Evolutionary conservation across 768 basidiomycete genomes (phyloP).

Genomic region (Hypsizygus marmoreus): DNA sequence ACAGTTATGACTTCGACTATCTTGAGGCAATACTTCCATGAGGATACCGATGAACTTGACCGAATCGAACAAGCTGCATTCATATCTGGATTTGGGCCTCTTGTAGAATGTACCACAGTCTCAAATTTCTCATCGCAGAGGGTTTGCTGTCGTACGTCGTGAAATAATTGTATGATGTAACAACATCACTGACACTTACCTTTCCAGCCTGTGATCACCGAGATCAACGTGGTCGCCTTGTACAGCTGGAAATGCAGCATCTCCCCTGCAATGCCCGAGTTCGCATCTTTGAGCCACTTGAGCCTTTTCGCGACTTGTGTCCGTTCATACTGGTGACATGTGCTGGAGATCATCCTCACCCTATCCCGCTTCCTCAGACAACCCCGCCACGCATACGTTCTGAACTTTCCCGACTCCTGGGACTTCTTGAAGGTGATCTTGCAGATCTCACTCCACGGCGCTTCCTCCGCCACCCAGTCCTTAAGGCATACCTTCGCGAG

Average conservation of each 20-base stretch:
- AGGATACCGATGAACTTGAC: too few species aligned
- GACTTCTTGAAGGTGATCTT: slow-evolving; percentile 12
- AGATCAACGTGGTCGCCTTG: slow-evolving; percentile 1
- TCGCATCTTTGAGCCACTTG: slow-evolving; percentile 15
- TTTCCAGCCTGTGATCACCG: slow-evolving; percentile 20
- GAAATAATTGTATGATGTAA: neutral
- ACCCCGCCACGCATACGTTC: slow-evolving; percentile 17
- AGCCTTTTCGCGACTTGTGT: slow-evolving; percentile 9
- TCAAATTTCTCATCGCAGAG: slow-evolving; percentile 14
- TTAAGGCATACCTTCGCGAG: slow-evolving; percentile 12
- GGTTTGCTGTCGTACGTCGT: slow-evolving; percentile 19
- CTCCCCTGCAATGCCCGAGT: slow-evolving; percentile 12
- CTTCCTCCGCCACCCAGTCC: slow-evolving; percentile 22
- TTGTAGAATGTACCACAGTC: too few species aligned
- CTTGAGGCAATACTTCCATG: too few species aligned
- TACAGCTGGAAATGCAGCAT: slow-evolving; percentile 11
- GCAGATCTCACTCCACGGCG: slow-evolving; percentile 24
- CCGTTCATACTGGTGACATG: slow-evolving; percentile 15
- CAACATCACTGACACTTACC: neutral
- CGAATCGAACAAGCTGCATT: too few species aligned
- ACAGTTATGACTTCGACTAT: too few species aligned
- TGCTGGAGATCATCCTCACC: slow-evolving; percentile 18
- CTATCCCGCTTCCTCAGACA: slow-evolving; percentile 21
- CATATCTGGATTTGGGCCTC: too few species aligned
- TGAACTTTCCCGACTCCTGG: slow-evolving; percentile 13